Evolutionary conservation across 169 alveolate species (phyloP).

Genomic region (Babesia ovata): DNA sequence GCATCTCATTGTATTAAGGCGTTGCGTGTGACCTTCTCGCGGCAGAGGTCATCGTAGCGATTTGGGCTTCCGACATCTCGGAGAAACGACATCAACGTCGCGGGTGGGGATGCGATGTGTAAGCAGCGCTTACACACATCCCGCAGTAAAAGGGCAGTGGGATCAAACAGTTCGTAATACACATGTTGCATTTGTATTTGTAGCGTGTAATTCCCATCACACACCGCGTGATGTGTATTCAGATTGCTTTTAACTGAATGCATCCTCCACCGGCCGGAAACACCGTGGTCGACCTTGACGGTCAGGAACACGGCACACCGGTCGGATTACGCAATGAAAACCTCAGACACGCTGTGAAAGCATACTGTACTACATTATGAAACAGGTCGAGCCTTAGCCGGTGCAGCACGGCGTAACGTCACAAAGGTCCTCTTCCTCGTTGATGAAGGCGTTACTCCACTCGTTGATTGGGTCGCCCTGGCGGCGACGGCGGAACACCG

Average conservation of each 20-base stretch:
- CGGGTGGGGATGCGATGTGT: slow-evolving; percentile 38
- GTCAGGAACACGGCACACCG: no score
- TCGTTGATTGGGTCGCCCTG: slow-evolving; percentile 81
- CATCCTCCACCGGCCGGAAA: no score
- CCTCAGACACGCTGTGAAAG: neutral
- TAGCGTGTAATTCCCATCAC: no score
- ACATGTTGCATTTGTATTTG: no score
- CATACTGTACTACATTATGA: slow-evolving; percentile 10
- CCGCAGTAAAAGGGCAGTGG: no score
- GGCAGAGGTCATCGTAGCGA: slow-evolving; percentile 2
- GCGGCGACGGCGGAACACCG: slow-evolving; percentile 74
- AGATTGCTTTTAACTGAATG: no score
- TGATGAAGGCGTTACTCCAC: slow-evolving; percentile 83
- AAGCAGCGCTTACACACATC: neutral
- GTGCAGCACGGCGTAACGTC: slow-evolving; percentile 41
- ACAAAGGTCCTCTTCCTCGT: slow-evolving; percentile 39
- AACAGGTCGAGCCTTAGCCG: neutral
- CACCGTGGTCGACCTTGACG: no score
- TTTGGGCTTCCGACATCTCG: neutral
- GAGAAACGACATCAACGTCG: slow-evolving; percentile 5
- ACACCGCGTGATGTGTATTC: no score
- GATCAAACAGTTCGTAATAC: no score
- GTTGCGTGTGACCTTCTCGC: neutral
- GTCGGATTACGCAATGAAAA: no score
- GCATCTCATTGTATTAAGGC: slow-evolving; percentile 31